Evolutionary conservation across 169 alveolate genomes (phyloP), one percentile per base, ranked within the genome.

Genomic region (Cystoisospora suis): DNA sequence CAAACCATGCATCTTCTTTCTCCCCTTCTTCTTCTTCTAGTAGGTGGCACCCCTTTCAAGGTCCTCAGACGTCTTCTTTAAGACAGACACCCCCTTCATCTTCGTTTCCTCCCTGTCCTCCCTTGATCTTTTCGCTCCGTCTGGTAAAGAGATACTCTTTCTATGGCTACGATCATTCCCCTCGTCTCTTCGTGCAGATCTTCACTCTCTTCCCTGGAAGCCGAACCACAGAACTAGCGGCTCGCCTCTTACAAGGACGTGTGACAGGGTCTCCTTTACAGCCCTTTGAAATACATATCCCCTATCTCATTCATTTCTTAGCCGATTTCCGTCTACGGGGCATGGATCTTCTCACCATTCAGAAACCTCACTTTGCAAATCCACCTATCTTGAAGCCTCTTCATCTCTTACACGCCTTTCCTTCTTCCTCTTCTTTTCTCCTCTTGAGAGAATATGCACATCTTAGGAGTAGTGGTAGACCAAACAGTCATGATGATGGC

Each of bases 271-370:
- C 53, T 36, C 92, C 88, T 6, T 56, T 88, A 53, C 92, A 88
- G 72, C 92, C 92, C 45, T 88, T 58, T 34, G 92, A 88, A 36
- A 83, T 88, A 40, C 92, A 88, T 88, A 49, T 88, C 47, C 81
- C 75, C 34, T 88, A 77, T 20, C 61, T 56, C 53, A 83, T 32
- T 40, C 70, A 29, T 45, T 58, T 77, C 36, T 69, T 70, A 34
- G 92, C 92, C 36, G 92, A 88, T 61, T 65, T 77, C 27, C 81
- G 56, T 29, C 75, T 88, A 12, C 69, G 87, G 17, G 92, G 92
- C 44, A 88, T 88, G 92, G 80, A 86, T 6, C 88, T 72, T 36
- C 83, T 88, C 45, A 75, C 56, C 32, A 81, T 77, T 6, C 27
- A n/a, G 72, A 53, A 46, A 32, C 92, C 92, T 75, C 45, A n/a